Evolutionary conservation across 2,329 filamentous ascomycete genomes (phyloP), one percentile per base, ranked within the genome.

Genomic region (Cladosporium velox): DNA sequence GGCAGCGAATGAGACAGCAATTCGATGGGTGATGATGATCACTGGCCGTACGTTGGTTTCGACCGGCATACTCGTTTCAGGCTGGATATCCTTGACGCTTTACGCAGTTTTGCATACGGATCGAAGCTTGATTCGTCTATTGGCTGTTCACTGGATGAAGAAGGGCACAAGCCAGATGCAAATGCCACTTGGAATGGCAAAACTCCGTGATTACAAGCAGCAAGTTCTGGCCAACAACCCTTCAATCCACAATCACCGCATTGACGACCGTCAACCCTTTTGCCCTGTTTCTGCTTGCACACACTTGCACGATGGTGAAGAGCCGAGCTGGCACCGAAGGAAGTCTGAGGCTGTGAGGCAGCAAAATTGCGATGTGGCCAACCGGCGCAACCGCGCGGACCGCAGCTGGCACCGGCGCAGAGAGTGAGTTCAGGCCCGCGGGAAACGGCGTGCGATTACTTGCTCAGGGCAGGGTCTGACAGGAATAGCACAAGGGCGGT

Each of bases 371-470:
- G 59, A 62, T 52, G 47, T 38, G 21, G 26, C 58, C 21, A 21
- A 28, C 41, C 41, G 34, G 44, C 30, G 59, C 30, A 41, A 28
- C 51, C 60, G 60, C 35, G 32, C 60, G 60, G 49, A 44, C 60
- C 60, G 60, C 59, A n/a, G 18, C 51, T 54, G 44, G 57, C 57
- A 35, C 34, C 30, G 59, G 44, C 18, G 21, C 15, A 35, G 38
- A 44, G 60, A 44, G 60, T 64, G 51, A 57, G 60, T 64, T 64
- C 41, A 24, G 60, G 60, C 24, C 60, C 24, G 21, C 15, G 18
- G 51, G 15, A 58, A 64, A 64, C 60, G 60, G 60, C 60, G 60
- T 24, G 60, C 38, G 49, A 55, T 44, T 52, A 64, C 60, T 57
- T 64, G 60, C 60, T 64, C 60, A 63, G 41, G 59, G 44, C 47